Percentiles rank a stretch among this genome's conserved stretches.
phyloP scores from a whole-genome alignment of 2,329 filamentous ascomycete species.

The Xylaria sp. region DNA sequence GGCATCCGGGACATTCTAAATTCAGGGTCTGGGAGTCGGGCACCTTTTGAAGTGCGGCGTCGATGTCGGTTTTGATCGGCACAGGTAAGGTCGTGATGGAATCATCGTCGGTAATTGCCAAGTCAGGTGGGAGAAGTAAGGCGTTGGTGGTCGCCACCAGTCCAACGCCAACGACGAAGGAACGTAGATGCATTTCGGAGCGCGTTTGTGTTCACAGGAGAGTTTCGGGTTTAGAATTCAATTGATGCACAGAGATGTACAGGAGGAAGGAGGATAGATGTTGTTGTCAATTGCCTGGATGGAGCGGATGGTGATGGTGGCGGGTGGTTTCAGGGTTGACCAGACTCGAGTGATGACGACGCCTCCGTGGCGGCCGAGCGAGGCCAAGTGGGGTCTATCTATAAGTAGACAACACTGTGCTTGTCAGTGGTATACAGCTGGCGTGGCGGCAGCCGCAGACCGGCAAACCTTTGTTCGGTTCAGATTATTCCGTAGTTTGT shows the following conservation, averaged over 20 bases:
- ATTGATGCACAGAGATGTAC: background rate
- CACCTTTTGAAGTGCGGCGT: conserved; percentile 22
- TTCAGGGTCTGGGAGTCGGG: conserved; percentile 36
- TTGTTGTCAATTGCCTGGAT: background rate
- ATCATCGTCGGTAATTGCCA: conserved; percentile 35
- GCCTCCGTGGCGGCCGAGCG: too few relatives aligned
- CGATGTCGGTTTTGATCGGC: conserved; percentile 30
- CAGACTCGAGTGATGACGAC: conserved; percentile 20
- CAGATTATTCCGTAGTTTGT: too few relatives aligned
- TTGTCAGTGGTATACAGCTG: background rate
- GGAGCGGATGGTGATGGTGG: background rate
- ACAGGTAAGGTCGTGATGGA: conserved; percentile 40
- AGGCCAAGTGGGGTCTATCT: background rate
- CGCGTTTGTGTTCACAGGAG: conserved; percentile 8
- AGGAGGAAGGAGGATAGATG: background rate
- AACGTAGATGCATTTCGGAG: conserved; percentile 42
- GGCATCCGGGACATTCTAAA: conserved; percentile 41
- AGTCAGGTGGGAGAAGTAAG: conserved; percentile 40
- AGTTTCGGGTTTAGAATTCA: conserved; percentile 13
- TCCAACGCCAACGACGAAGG: conserved; percentile 43
- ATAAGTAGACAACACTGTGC: background rate
- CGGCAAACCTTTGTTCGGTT: background rate
- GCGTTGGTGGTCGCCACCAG: conserved; percentile 44
- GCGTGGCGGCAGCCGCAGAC: background rate
- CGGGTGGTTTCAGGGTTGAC: conserved; percentile 8